Percentiles rank a stretch among this genome's conserved stretches.
Evolutionary conservation across 306 rosid species (phyloP).

Genomic region (Vicia sativa): DNA sequence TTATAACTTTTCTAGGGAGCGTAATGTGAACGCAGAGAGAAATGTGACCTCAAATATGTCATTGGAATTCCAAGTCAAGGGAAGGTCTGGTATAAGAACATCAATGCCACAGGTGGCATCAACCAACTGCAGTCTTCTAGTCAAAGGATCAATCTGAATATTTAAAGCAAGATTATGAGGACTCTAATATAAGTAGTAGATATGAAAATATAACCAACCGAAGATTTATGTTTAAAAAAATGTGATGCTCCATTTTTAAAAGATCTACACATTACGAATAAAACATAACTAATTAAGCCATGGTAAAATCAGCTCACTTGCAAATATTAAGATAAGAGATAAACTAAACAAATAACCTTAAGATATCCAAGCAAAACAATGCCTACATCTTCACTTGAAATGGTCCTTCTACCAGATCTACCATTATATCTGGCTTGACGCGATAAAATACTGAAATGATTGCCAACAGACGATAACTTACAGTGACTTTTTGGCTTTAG

Average conservation of each 20-base stretch:
- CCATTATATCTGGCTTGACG: slow-evolving; percentile 51
- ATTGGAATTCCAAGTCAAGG: slow-evolving; percentile 62
- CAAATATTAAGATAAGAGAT: slow-evolving; percentile 32
- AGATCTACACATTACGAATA: slow-evolving; percentile 14
- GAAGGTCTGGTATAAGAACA: slow-evolving; percentile 85
- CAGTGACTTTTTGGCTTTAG: slow-evolving; percentile 40
- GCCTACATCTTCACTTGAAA: slow-evolving; percentile 69
- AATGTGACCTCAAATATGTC: slow-evolving; percentile 66
- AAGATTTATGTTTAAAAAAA: neutral
- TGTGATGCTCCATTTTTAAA: neutral
- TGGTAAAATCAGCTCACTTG: slow-evolving; percentile 21
- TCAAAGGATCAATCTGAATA: slow-evolving; percentile 61
- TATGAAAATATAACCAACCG: slow-evolving; percentile 8
- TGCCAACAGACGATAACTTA: slow-evolving; percentile 43
- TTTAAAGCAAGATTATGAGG: slow-evolving; percentile 27
- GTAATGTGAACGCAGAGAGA: slow-evolving; percentile 12
- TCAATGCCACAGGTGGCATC: slow-evolving; percentile 86
- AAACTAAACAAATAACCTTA: slow-evolving; percentile 55
- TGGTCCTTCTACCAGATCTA: slow-evolving; percentile 54
- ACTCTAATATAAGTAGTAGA: slow-evolving; percentile 23
- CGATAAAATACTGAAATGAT: slow-evolving; percentile 41
- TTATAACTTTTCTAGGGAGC: neutral
- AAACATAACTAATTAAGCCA: slow-evolving; percentile 21
- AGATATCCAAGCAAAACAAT: slow-evolving; percentile 69
- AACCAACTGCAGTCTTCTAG: slow-evolving; percentile 80